Percentiles rank a stretch among this genome's conserved stretches.
phyloP scores from a whole-genome alignment of 2,329 filamentous ascomycete species.

The Drechslerella coelobrocha region DNA sequence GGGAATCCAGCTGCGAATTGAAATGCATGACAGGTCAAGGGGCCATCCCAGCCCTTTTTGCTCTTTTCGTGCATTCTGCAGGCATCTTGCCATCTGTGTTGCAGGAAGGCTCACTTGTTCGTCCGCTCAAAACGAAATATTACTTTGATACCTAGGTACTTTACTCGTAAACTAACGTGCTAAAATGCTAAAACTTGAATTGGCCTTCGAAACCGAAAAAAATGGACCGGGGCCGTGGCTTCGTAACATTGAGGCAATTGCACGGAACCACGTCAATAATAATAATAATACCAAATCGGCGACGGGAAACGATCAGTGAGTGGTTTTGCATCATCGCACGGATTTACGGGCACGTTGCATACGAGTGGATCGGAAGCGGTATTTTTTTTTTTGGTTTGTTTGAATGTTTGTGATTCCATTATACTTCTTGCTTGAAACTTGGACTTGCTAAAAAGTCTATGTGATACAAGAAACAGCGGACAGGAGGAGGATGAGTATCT shows the following conservation, averaged over 20 bases:
- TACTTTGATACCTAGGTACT: no score
- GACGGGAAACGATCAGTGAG: no score
- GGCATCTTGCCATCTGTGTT: constrained; percentile 27
- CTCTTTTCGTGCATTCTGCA: constrained; percentile 18
- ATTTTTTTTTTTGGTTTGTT: constrained; percentile 18
- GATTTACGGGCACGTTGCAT: no score
- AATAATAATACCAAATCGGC: no score
- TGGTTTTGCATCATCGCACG: no score
- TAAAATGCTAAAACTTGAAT: no score
- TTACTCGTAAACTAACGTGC: no score
- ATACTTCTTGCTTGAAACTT: constrained; percentile 34
- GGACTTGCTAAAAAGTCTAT: constrained; percentile 21
- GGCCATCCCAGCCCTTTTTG: constrained; percentile 22
- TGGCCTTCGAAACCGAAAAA: no score
- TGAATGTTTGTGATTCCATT: constrained; percentile 36
- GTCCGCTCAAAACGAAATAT: no score
- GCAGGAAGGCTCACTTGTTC: constrained; percentile 27
- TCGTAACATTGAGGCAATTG: constrained; percentile 18
- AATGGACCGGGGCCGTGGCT: constrained; percentile 26
- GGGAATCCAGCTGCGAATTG: constrained; percentile 37
- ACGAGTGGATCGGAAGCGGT: no score
- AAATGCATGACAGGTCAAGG: constrained; percentile 36
- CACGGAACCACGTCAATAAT: constrained; percentile 36
- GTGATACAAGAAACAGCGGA: constrained; percentile 43
- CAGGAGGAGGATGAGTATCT: constrained; percentile 46